Evolutionary conservation across 78 protist species (phyloP).

Genomic region (Capsaspora owczarzaki): DNA sequence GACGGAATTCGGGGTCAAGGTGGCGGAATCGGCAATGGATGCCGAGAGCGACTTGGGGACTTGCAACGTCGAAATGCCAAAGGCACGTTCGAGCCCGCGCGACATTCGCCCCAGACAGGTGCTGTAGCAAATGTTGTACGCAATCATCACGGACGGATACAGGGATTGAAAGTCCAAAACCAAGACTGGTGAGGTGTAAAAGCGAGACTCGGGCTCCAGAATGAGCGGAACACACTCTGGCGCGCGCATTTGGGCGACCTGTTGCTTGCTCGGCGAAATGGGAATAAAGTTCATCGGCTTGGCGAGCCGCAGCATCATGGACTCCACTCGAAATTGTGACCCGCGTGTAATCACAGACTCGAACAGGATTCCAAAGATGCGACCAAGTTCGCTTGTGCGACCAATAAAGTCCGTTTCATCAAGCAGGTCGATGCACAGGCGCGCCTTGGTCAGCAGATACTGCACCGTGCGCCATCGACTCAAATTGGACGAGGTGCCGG

Average conservation of each 20-base stretch:
- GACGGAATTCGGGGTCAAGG: slow-evolving; percentile 65
- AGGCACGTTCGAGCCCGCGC: background rate
- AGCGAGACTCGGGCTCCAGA: slow-evolving; percentile 71
- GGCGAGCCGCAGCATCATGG: slow-evolving; percentile 73
- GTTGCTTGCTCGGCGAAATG: slow-evolving; percentile 59
- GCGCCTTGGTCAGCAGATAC: background rate
- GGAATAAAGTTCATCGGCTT: slow-evolving; percentile 49
- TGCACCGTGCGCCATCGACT: slow-evolving; percentile 26
- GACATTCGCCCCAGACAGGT: slow-evolving; percentile 63
- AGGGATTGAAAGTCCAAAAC: slow-evolving; percentile 92
- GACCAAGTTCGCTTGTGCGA: slow-evolving; percentile 76
- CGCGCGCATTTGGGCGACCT: slow-evolving; percentile 41
- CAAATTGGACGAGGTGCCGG: background rate
- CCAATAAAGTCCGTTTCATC: slow-evolving; percentile 54
- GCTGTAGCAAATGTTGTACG: slow-evolving; percentile 88
- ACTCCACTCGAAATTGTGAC: slow-evolving; percentile 88
- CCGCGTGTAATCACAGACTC: slow-evolving; percentile 71
- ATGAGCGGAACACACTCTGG: slow-evolving; percentile 82
- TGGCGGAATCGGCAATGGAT: background rate
- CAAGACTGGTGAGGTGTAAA: slow-evolving; percentile 77
- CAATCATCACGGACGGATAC: slow-evolving; percentile 93
- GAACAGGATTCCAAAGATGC: slow-evolving; percentile 86
- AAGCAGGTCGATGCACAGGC: slow-evolving; percentile 22
- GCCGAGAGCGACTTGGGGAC: background rate
- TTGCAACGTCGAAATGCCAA: background rate